Percentiles rank a stretch among this genome's conserved stretches.
Evolutionary conservation across 2,329 filamentous ascomycete genomes (phyloP).

Genomic region (Ophiostoma quercus): DNA sequence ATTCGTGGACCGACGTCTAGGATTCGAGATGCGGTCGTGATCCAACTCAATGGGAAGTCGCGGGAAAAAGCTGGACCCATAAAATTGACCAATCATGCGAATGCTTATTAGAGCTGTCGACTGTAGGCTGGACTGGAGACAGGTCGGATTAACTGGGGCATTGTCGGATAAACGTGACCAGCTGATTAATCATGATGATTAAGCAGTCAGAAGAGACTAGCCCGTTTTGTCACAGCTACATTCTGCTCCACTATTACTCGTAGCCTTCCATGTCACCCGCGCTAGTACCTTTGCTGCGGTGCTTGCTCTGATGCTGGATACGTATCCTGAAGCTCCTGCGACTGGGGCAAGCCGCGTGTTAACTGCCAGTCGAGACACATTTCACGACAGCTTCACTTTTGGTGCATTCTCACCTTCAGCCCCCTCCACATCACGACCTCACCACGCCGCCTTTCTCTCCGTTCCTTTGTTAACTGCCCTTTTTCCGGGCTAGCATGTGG

Average conservation of each 20-base stretch:
- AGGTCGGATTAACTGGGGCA: constrained; percentile 16
- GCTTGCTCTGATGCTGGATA: constrained; percentile 21
- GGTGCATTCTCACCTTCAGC: constrained; percentile 1
- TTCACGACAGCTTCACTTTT: constrained; percentile 24
- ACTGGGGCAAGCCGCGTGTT: constrained; percentile 19
- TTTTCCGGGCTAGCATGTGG: constrained; percentile 11
- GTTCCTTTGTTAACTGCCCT: neutral
- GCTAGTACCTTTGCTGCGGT: constrained; percentile 15
- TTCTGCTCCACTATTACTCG: constrained; percentile 11
- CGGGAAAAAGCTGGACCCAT: constrained; percentile 17
- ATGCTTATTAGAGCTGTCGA: constrained; percentile 20
- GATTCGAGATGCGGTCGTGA: constrained; percentile 10
- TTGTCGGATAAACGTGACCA: constrained; percentile 7
- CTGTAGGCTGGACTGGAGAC: neutral
- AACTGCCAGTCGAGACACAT: constrained; percentile 22
- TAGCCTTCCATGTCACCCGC: constrained; percentile 7
- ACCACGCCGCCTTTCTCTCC: neutral
- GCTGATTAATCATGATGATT: neutral
- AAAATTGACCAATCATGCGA: constrained; percentile 17
- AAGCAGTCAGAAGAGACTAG: neutral
- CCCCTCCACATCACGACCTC: neutral
- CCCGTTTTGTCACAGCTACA: neutral
- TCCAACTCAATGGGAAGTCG: neutral
- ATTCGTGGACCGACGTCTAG: neutral
- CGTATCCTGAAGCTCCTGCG: constrained; percentile 25